Base-by-base conservation (phyloP, 2,329 filamentous ascomycete genomes). In the Albophoma yamanashiensis region DNA sequence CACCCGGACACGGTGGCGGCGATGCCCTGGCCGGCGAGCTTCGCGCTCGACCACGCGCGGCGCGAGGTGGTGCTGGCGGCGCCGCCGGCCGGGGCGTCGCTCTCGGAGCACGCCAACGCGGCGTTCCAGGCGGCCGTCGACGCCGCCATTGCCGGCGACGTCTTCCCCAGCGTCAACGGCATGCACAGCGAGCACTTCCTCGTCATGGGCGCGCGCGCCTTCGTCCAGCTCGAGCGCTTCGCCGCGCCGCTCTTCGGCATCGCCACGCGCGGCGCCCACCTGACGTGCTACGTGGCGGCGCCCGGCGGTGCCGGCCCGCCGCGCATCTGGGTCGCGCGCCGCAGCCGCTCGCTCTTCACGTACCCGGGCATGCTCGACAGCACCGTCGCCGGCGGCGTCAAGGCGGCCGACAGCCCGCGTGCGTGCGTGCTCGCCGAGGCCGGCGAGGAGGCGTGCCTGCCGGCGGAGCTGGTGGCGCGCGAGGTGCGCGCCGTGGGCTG, bases 281-380 rank as follows among this genome's bases (percentile, higher is more conserved):
- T 89, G 73, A 90, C 86, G 0, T 85, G 81, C 4, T 90, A 87
- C 68, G 79, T 74, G 14, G 66, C 62, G 12, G 58, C 61, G 7
- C 38, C 55, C 68, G 75, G 11, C 78, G 75, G 11, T 78, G 69
- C n/a, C 55, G 89, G 59, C 14, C n/a, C 27, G 27, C 43, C 43
- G 9, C 83, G 80, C 65, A 80, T 93, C 38, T 94, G 90, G 90
- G 81, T 90, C 1, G 87, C 90, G 0, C 77, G 86, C 31, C 78
- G 90, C 20, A 82, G 86, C 55, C 76, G 73, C 56, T 81, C 78
- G 12, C 88, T 92, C 67, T 82, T 87, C 70, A 92, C 89, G 0
- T 92, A 89, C 66, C 86, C 86, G 0, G 82, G 84, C 4, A 85
- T 89, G 79, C 78, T 92, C 59, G 90, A 94, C 69, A 93, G 91